Percentiles rank a stretch among this genome's conserved stretches.
Conservation (phyloP, 129 eudicot species). For the Centaurea solstitialis region DNA sequence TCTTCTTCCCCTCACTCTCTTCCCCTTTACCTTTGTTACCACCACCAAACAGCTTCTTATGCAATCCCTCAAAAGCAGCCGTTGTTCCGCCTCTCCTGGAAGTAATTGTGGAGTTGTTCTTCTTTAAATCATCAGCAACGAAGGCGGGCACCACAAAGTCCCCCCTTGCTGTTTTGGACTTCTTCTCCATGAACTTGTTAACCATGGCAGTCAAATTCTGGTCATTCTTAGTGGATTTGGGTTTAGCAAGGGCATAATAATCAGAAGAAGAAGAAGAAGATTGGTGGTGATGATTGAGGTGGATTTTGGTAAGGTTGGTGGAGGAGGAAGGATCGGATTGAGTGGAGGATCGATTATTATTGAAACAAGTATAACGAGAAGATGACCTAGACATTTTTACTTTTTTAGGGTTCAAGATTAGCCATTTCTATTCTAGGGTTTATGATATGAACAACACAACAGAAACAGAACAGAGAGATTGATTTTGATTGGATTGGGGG, state of each 20-base stretch:
- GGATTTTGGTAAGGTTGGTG: slow-evolving; percentile 31
- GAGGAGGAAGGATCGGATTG: slow-evolving; percentile 75
- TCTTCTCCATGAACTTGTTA: slow-evolving; percentile 73
- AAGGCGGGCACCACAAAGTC: no score
- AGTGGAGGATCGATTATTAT: slow-evolving; percentile 47
- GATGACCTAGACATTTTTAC: slow-evolving; percentile 54
- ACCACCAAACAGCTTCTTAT: slow-evolving; percentile 71
- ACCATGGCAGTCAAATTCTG: slow-evolving; percentile 67
- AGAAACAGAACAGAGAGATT: not conserved
- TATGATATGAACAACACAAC: no score
- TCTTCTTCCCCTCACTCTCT: slow-evolving; percentile 49
- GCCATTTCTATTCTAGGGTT: slow-evolving; percentile 20
- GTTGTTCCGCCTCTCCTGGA: slow-evolving; percentile 32
- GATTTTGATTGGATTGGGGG: not conserved
- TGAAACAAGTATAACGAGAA: slow-evolving; percentile 51
- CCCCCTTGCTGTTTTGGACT: no score
- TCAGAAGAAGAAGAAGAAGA: slow-evolving; percentile 5
- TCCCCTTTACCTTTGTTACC: slow-evolving; percentile 38
- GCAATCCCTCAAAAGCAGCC: slow-evolving; percentile 47
- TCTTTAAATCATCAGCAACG: slow-evolving; percentile 75
- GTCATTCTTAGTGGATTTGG: slow-evolving; percentile 38
- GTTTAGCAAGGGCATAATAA: slow-evolving; percentile 27
- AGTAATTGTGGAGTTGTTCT: slow-evolving; percentile 34
- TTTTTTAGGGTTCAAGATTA: slow-evolving; percentile 9
- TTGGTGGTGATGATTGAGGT: slow-evolving; percentile 10